These are phyloP conservation scores for Batkoa obscura DNA, from an alignment of 371 early-diverging fungal genomes.

Conservation along the genomic window DNA sequence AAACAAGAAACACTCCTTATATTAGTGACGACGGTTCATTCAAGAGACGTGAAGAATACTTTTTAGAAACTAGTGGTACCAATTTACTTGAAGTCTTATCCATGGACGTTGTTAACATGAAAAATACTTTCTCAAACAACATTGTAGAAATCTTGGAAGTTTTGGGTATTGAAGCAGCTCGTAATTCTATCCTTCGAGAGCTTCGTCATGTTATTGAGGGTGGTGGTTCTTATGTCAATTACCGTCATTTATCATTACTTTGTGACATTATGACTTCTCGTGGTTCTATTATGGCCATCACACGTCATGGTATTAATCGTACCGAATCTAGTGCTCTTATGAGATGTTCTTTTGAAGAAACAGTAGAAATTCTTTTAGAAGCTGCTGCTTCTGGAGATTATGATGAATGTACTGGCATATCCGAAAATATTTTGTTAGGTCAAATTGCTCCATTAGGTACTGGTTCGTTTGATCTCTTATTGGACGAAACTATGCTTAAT, in stretches of 20 bases:
- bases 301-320: conserved; percentile 98
- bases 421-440: conserved; percentile 97
- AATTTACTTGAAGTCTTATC: conserved; percentile 80
- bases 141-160: conserved; percentile 84
- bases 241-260: conserved; percentile 91
- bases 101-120: conserved; percentile 64
- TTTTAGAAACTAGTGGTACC: conserved; percentile 94
- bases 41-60: conserved; percentile 51
- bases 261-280: conserved; percentile 97
- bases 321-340: conserved; percentile 93
- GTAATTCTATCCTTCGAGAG: conserved; percentile 85
- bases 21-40: conserved; percentile 35
- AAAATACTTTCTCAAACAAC: conserved; percentile 83
- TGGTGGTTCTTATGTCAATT: conserved; percentile 98
- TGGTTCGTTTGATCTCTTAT: conserved; percentile 82
- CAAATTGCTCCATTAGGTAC: conserved; percentile 98
- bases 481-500: conserved; percentile 79
- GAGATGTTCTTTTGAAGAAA: conserved; percentile 98
- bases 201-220: conserved; percentile 91
- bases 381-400: conserved; percentile 89
- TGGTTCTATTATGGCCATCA: conserved; percentile 93
- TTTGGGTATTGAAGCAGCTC: conserved; percentile 96
- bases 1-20: conserved; percentile 41
- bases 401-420: conserved; percentile 90
- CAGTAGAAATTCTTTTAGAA: conserved; percentile 97